phyloP scores from a whole-genome alignment of 1,139 yeast genomes.

The Suhomyces chickasaworum region DNA sequence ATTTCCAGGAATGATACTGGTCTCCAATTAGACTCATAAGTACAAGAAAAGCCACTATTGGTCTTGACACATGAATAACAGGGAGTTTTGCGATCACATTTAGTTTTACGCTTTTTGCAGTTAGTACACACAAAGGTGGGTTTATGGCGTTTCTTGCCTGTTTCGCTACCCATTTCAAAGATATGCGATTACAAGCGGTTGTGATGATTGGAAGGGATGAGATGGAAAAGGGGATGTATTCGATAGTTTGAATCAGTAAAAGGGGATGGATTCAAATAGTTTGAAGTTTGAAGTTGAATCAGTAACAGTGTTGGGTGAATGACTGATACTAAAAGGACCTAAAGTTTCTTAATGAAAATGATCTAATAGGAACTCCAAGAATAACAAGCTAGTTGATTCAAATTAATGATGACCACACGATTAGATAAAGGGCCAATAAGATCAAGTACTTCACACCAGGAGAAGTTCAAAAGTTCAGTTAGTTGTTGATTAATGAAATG shows the following conservation, averaged over 20 bases:
- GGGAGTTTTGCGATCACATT: conserved; percentile 32
- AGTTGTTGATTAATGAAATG: not conserved
- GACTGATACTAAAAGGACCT: too few species aligned
- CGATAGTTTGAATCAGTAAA: too few species aligned
- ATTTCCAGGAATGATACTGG: conserved; percentile 9
- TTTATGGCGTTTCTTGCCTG: conserved; percentile 27
- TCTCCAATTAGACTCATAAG: conserved; percentile 19
- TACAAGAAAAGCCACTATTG: conserved; percentile 21
- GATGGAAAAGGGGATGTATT: not conserved
- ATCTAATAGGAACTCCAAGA: too few species aligned
- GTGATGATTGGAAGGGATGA: not conserved
- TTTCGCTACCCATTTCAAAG: conserved; percentile 2
- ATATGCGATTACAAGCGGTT: not conserved
- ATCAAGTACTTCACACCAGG: too few species aligned
- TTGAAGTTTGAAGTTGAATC: too few species aligned
- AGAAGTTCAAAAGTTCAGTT: too few species aligned
- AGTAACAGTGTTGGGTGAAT: too few species aligned
- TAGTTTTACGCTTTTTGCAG: conserved; percentile 33
- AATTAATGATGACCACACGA: too few species aligned
- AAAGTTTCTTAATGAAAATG: too few species aligned
- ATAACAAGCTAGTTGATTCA: too few species aligned
- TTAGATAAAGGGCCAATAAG: too few species aligned
- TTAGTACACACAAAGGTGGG: conserved; percentile 31
- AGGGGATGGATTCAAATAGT: not conserved
- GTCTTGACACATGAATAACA: conserved; percentile 31